Evolutionary conservation across 148 eudicot species (phyloP).

Genomic region (Cornus florida): DNA sequence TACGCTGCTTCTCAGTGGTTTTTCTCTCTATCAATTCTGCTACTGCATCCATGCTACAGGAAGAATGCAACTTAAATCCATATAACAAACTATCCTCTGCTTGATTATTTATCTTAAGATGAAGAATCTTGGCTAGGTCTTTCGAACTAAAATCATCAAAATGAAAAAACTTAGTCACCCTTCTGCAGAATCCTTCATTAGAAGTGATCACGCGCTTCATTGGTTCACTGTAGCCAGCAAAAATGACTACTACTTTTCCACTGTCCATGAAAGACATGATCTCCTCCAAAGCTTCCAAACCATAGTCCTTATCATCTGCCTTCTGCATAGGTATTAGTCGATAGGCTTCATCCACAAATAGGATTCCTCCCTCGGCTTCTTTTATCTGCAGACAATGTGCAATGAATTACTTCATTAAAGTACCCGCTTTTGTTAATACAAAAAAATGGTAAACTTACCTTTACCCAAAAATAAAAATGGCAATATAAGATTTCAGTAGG

Average conservation of each 20-base stretch:
- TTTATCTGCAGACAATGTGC: slow-evolving; percentile 51
- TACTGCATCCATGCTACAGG: slow-evolving; percentile 67
- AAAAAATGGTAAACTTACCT: neutral
- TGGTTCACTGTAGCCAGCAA: slow-evolving; percentile 96
- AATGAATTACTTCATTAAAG: neutral
- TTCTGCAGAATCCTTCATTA: slow-evolving; percentile 94
- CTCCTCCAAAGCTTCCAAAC: slow-evolving; percentile 96
- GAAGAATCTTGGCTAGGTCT: slow-evolving; percentile 79
- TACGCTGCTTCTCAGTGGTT: slow-evolving; percentile 71
- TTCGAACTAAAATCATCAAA: slow-evolving; percentile 70
- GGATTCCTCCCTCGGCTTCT: slow-evolving; percentile 98
- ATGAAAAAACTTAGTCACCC: slow-evolving; percentile 92
- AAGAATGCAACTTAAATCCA: slow-evolving; percentile 77
- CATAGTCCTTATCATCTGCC: slow-evolving; percentile 94
- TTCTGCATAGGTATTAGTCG: slow-evolving; percentile 97
- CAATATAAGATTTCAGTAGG: neutral
- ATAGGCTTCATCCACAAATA: slow-evolving; percentile 96
- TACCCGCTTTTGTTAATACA: neutral
- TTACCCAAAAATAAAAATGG: neutral
- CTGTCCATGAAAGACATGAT: slow-evolving; percentile 98
- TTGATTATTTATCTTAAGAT: slow-evolving; percentile 69
- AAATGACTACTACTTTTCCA: slow-evolving; percentile 92
- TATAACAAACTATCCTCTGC: slow-evolving; percentile 64
- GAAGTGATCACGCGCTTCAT: slow-evolving; percentile 97
- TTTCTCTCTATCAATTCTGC: slow-evolving; percentile 65